phyloP scores from a whole-genome alignment of 345 rosid species.

The Bruguiera parviflora region DNA sequence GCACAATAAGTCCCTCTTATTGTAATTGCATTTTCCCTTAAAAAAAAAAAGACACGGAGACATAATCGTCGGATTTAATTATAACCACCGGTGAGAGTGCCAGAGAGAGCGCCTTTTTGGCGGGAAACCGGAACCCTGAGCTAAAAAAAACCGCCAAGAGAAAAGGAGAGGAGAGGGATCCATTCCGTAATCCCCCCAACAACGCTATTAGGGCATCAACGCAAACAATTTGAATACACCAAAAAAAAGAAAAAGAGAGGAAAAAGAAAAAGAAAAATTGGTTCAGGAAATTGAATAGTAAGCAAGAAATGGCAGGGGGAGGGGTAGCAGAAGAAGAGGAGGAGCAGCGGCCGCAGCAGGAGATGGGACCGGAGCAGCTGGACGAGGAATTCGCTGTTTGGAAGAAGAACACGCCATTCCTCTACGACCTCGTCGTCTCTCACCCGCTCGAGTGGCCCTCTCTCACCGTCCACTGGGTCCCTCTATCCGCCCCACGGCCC shows the following conservation, averaged over 20 bases:
- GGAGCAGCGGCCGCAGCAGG: slow-evolving; percentile 22
- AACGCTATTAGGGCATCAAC: neutral
- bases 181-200: neutral
- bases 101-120: neutral
- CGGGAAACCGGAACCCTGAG: neutral
- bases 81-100: no score
- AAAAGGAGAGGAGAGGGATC: neutral
- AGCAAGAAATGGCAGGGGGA: neutral
- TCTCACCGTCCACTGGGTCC: slow-evolving; percentile 94
- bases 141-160: neutral
- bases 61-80: no score
- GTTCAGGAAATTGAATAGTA: neutral
- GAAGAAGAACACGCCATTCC: slow-evolving; percentile 90
- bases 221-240: neutral
- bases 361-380: slow-evolving; percentile 46
- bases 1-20: no score
- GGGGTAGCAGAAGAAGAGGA: slow-evolving; percentile 39
- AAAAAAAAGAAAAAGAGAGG: neutral
- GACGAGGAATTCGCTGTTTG: slow-evolving; percentile 83
- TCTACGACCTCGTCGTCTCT: slow-evolving; percentile 82
- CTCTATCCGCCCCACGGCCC: slow-evolving; percentile 41
- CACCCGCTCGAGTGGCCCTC: slow-evolving; percentile 96
- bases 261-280: no score
- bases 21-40: no score
- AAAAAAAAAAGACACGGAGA: no score